Conservation (phyloP, 768 basidiomycete species). For the Kwoniella bestiolae region DNA sequence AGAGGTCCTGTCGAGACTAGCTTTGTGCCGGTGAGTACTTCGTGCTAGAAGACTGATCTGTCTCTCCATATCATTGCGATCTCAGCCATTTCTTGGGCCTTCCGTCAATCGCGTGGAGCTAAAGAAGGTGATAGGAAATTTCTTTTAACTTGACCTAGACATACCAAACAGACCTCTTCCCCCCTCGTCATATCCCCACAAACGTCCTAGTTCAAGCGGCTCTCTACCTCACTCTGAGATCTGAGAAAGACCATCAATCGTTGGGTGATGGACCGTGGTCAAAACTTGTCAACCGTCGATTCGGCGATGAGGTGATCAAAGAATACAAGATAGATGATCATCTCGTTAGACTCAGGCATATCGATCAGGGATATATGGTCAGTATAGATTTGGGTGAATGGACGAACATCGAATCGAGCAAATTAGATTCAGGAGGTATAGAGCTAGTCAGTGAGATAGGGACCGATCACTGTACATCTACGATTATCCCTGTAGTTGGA, state of each 20-base stretch:
- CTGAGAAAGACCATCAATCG: not conserved
- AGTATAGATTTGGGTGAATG: constrained; percentile 8
- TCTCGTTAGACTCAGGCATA: constrained; percentile 63
- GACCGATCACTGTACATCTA: constrained; percentile 60
- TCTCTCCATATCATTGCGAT: too few species aligned
- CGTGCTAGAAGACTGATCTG: too few species aligned
- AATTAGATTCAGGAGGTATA: not conserved
- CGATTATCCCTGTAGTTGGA: constrained; percentile 65
- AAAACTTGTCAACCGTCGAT: constrained; percentile 72
- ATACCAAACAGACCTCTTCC: constrained; percentile 81
- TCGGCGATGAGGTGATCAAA: constrained; percentile 71
- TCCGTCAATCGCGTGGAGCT: too few species aligned
- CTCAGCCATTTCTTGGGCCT: too few species aligned
- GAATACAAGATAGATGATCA: constrained; percentile 62
- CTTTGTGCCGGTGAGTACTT: constrained; percentile 73
- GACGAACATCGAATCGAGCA: constrained; percentile 29
- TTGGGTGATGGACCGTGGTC: constrained; percentile 65
- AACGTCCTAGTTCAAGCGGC: constrained; percentile 78
- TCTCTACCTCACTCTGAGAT: constrained; percentile 63
- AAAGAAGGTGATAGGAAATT: too few species aligned
- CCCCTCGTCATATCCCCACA: constrained; percentile 65
- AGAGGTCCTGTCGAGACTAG: constrained; percentile 84
- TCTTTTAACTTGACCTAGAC: too few species aligned
- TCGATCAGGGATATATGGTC: constrained; percentile 40
- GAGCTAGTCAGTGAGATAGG: constrained; percentile 9